Base-by-base conservation (phyloP, 1,284 basidiomycete species). In the Athelia psychrophila region DNA sequence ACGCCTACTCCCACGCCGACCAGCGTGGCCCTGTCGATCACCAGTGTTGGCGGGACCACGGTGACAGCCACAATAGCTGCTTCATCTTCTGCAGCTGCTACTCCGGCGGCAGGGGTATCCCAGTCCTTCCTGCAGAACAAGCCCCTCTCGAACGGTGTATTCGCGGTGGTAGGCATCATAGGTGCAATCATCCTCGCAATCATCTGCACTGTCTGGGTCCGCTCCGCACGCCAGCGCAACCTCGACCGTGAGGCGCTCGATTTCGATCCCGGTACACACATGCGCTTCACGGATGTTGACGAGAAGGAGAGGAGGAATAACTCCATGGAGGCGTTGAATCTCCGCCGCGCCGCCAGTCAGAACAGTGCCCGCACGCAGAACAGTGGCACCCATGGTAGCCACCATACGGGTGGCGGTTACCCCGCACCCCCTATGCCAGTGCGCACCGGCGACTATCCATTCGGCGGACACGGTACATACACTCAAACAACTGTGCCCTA, bases 81-180 rank as follows among this genome's bases (percentile, higher is more conserved):
- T 10, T 32, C 64, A 3, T 49, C 60, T 4, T 52, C 63, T 16
- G 38, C 55, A 27, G 45, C 44, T 20, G 38, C 54, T 3, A 45
- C 62, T 9, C 40, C 58, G 1, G 48, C 63, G 18, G 48, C 60
- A 20, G 35, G 63, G 25, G 44, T 67, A 10, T 49, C 61, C 19
- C 64, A 70, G 19, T 63, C 73, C 19, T 88, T 88, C 69, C 62
- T 88, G 42, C 65, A 80, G 54, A 84, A 88, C 66, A 86, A 83
- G 64, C 71, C 78, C 13, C 70, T 84, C 20, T 77, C 79, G 30
- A 80, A 80, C 8, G 66, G 78, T 15, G 74, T 87, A 13, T 85
- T 88, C 56, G 69, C 73, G 20, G 54, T 83, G n/a, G 72, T 73
- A 16, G 81, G 78, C 12, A 54, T 88, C 36, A 59, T 80, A 36